Percentiles rank a stretch among this genome's conserved stretches.
Evolutionary conservation across 2,329 filamentous ascomycete species (phyloP).

Genomic region (Trichoderma hamatum): DNA sequence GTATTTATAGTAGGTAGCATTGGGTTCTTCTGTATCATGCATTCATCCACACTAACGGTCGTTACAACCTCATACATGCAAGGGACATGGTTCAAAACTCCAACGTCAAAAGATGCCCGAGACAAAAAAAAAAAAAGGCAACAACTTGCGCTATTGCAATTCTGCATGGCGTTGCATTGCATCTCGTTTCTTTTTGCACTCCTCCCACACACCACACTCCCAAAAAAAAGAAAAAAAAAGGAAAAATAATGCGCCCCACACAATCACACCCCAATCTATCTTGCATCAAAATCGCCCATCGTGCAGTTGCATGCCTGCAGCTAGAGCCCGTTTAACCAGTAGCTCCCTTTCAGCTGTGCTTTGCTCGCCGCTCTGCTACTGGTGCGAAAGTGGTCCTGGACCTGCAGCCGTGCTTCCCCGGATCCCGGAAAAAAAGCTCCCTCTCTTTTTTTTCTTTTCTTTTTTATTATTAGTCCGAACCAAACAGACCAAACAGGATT

Average conservation of each 20-base stretch:
- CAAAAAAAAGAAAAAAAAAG: too few relatives aligned
- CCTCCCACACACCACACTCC: not conserved
- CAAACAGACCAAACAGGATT: too few relatives aligned
- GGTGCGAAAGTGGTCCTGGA: not conserved
- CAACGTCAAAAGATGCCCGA: not conserved
- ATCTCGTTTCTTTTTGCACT: too few relatives aligned
- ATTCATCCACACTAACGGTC: not conserved
- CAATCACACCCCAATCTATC: not conserved
- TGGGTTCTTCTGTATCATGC: not conserved
- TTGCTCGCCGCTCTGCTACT: too few relatives aligned
- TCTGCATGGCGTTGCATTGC: not conserved
- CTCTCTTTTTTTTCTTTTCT: not conserved
- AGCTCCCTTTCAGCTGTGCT: not conserved
- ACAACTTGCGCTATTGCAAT: not conserved
- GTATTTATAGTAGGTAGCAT: not conserved
- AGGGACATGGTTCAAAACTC: not conserved
- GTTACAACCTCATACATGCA: not conserved
- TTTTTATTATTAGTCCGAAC: not conserved
- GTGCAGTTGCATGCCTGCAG: not conserved
- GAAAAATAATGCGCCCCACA: not conserved
- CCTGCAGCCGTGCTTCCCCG: not conserved
- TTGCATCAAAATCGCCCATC: not conserved
- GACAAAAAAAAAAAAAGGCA: not conserved
- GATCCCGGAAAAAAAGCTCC: not conserved
- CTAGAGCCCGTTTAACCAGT: not conserved